A percentile compares a stretch with the other conserved stretches of the same genome.
These are phyloP conservation scores for Dispira parvispora DNA, from an alignment of 192 early-diverging fungal species.

Conservation along the genomic window DNA sequence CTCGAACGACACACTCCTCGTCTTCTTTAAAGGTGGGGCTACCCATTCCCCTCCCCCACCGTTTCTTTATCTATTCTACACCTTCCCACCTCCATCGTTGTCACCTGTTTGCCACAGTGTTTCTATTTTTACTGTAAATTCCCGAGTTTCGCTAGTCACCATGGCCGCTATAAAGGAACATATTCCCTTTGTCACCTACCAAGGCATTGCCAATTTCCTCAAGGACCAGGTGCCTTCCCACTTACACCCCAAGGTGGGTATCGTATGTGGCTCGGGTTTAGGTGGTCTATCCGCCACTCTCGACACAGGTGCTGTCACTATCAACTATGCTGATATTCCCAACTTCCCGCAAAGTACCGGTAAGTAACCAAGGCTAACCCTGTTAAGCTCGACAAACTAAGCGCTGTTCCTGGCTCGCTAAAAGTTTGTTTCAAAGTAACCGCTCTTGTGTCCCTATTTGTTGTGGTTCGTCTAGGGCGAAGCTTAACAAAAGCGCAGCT, in stretches of 20 bases:
- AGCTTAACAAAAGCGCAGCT: too few species aligned
- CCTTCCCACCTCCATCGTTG: too few species aligned
- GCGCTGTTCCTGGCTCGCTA: too few species aligned
- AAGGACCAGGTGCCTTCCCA: conserved; percentile 19
- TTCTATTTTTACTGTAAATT: too few species aligned
- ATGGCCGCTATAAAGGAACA: background rate
- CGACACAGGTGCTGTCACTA: conserved; percentile 35
- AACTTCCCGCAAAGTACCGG: conserved; percentile 65
- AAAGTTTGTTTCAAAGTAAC: too few species aligned
- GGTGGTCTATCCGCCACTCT: conserved; percentile 61
- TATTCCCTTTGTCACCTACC: conserved; percentile 21
- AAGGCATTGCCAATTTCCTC: conserved; percentile 28
- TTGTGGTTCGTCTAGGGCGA: background rate
- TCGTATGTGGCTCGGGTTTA: conserved; percentile 74
- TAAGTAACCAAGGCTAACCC: conserved; percentile 13
- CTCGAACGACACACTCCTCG: too few species aligned
- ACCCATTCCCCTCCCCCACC: too few species aligned
- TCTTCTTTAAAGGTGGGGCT: too few species aligned
- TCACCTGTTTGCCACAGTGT: too few species aligned
- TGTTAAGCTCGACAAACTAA: too few species aligned
- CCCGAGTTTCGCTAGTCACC: background rate
- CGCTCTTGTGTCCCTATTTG: background rate
- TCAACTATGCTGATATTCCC: conserved; percentile 67
- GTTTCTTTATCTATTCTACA: too few species aligned
- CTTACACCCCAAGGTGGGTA: conserved; percentile 40